phyloP scores from a whole-genome alignment of 345 rosid genomes.

The Geranium rotundifolium region DNA sequence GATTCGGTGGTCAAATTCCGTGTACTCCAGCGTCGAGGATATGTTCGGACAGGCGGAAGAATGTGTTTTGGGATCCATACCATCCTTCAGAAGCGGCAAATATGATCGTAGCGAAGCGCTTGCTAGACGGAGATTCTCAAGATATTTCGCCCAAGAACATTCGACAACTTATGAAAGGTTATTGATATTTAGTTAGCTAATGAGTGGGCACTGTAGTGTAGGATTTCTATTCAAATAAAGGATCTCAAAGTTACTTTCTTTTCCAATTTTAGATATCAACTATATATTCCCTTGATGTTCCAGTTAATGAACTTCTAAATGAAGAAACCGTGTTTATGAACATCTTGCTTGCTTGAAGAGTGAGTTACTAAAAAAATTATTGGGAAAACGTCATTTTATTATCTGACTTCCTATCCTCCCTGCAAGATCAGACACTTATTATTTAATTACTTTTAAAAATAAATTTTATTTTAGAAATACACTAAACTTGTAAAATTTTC shows the following conservation, averaged over 20 bases:
- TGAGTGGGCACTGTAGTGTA: background rate
- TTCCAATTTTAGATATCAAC: too few species aligned
- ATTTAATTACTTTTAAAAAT: too few species aligned
- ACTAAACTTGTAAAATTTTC: too few species aligned
- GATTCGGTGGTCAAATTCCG: slow-evolving; percentile 50
- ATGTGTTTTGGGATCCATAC: slow-evolving; percentile 49
- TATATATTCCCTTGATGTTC: too few species aligned
- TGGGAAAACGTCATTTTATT: too few species aligned
- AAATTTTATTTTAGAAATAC: too few species aligned
- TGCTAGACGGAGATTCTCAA: slow-evolving; percentile 25
- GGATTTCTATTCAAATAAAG: background rate
- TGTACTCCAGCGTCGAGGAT: slow-evolving; percentile 36
- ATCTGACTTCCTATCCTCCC: too few species aligned
- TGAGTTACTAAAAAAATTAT: too few species aligned
- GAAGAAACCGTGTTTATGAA: background rate
- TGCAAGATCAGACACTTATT: too few species aligned
- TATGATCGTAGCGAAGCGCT: slow-evolving; percentile 27
- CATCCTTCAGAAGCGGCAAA: slow-evolving; percentile 55
- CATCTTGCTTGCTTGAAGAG: background rate
- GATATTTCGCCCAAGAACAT: slow-evolving; percentile 34
- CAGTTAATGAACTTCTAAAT: background rate
- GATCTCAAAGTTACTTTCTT: too few species aligned
- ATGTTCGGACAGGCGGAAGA: slow-evolving; percentile 35
- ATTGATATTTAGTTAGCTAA: background rate
- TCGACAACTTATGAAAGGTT: slow-evolving; percentile 17